These are phyloP conservation scores for Colletotrichum tanaceti DNA, from an alignment of 2,329 filamentous ascomycete species.

Conservation along the genomic window DNA sequence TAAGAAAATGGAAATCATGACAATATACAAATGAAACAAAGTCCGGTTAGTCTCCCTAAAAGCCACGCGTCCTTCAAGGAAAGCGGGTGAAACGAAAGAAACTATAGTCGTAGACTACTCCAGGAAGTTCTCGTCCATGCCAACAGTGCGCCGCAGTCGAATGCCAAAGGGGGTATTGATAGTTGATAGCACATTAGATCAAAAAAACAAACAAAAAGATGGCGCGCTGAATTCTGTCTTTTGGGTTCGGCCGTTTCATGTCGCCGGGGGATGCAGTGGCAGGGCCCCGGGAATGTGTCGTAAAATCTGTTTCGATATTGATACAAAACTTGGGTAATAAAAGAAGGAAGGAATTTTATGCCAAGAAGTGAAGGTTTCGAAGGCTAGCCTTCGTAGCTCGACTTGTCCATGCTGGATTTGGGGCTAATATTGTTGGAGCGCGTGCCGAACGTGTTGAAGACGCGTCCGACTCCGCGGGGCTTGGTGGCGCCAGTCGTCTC, in stretches of 20 bases:
- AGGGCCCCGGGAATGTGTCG: conserved; percentile 29
- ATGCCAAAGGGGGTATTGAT: conserved; percentile 41
- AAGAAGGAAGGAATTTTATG: conserved; percentile 29
- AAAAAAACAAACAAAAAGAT: conserved; percentile 40
- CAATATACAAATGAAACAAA: conserved; percentile 12
- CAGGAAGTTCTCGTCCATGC: conserved; percentile 39
- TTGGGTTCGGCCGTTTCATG: conserved; percentile 41
- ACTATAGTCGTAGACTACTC: conserved; percentile 40
- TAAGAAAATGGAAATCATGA: conserved; percentile 22
- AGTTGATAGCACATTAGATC: conserved; percentile 39
- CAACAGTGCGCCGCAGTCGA: conserved; percentile 40
- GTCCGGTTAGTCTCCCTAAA: conserved; percentile 25
- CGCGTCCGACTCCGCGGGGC: conserved; percentile 65
- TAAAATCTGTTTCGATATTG: conserved; percentile 38
- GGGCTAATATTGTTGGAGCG: conserved; percentile 63
- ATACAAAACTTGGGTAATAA: conserved; percentile 36
- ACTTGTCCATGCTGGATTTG: conserved; percentile 62
- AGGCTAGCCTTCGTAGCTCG: conserved; percentile 55
- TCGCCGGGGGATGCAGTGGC: conserved; percentile 28
- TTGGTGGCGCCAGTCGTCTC: conserved; percentile 55
- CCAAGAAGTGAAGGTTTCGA: conserved; percentile 34
- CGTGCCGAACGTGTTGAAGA: conserved; percentile 63
- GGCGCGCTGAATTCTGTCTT: conserved; percentile 39
- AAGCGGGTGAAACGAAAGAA: conserved; percentile 34
- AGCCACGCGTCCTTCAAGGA: conserved; percentile 40